Evolutionary conservation across 2,329 filamentous ascomycete species (phyloP).

Genomic region (Monilinia fructigena): DNA sequence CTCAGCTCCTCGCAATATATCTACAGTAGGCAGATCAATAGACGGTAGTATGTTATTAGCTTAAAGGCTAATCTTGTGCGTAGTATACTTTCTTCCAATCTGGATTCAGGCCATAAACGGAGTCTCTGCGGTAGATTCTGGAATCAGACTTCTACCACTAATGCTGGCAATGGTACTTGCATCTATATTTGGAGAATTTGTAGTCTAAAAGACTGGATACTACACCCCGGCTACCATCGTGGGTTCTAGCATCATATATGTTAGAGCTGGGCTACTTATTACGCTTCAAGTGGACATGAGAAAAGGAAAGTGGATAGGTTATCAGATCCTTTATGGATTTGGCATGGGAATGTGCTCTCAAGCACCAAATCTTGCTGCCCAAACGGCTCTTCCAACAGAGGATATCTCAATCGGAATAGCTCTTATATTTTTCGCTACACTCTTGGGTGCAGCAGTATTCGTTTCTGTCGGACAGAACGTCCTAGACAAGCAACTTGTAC

Average conservation of each 20-base stretch:
- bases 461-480: conserved; percentile 21
- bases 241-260: conserved; percentile 18
- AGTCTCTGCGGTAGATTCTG: conserved; percentile 44
- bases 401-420: conserved; percentile 50
- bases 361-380: conserved; percentile 47
- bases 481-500: conserved; percentile 45
- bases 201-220: conserved; percentile 38
- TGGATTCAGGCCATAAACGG: conserved; percentile 48
- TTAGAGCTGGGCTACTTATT: conserved; percentile 41
- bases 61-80: background rate
- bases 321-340: conserved; percentile 45
- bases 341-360: conserved; percentile 48
- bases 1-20: background rate
- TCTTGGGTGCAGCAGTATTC: conserved; percentile 20
- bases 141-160: conserved; percentile 43
- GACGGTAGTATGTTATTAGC: background rate
- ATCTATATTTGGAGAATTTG: conserved; percentile 23
- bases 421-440: conserved; percentile 23
- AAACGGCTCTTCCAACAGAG: conserved; percentile 47
- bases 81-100: conserved; percentile 46
- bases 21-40: background rate
- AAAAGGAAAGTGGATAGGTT: conserved; percentile 50
- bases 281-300: conserved; percentile 38
- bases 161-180: conserved; percentile 37
- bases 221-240: conserved; percentile 35